phyloP scores from a whole-genome alignment of 2,329 filamentous ascomycete species.

The Gaeumannomyces tritici region DNA sequence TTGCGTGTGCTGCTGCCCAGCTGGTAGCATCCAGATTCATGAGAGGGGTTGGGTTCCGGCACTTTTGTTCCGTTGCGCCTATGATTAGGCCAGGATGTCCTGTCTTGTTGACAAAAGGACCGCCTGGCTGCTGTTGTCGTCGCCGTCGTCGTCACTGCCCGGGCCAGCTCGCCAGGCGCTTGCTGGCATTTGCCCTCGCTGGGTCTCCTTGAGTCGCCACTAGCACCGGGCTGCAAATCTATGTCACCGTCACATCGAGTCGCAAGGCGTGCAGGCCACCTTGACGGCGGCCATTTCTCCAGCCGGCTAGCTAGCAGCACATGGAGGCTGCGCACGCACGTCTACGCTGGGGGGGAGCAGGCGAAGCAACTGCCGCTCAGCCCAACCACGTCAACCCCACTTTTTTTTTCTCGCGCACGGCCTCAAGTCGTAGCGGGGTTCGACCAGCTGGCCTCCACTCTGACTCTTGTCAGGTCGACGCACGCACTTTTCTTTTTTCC shows the following conservation, averaged over 20 bases:
- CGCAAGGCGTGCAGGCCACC: neutral
- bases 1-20: neutral
- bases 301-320: neutral
- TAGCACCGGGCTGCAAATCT: neutral
- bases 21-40: neutral
- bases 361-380: neutral
- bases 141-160: too few species aligned
- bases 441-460: too few species aligned
- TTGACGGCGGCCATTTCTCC: neutral
- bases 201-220: too few species aligned
- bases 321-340: neutral
- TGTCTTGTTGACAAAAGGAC: too few species aligned
- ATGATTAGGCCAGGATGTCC: too few species aligned
- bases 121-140: too few species aligned
- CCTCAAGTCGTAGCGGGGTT: neutral
- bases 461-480: too few species aligned
- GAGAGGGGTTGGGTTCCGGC: neutral
- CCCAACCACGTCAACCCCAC: neutral
- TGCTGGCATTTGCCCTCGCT: too few species aligned
- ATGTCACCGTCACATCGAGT: neutral
- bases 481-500: neutral
- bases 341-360: too few species aligned
- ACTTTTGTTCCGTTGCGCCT: neutral
- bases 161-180: too few species aligned
- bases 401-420: neutral